Evolutionary conservation across 2,329 filamentous ascomycete genomes (phyloP), one percentile per base, ranked within the genome.

Genomic region (Xylaria sp.): DNA sequence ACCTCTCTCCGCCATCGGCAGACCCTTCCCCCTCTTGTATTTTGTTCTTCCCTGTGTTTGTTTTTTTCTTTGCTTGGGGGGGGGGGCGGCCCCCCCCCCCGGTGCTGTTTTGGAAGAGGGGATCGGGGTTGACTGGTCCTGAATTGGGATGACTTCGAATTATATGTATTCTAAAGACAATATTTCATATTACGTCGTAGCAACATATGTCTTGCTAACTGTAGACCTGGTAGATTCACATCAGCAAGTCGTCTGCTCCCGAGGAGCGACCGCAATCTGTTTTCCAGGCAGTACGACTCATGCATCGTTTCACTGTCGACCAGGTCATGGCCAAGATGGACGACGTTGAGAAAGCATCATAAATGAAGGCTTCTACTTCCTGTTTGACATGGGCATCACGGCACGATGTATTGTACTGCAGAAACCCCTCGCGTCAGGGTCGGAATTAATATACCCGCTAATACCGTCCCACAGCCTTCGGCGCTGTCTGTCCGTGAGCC

Each of bases 281-380:
- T 1, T 84, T 85, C 5, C 83, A 88, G 69, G 89, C 91, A 1
- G 80, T 87, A 65, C 94, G 93, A 78, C 82, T 94, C 57, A 94
- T 94, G 92, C 92, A 94, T 78, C 86, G 91, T 21, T 93, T 94
- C 79, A 90, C 87, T 0, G 81, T 86, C 29, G 86, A 89, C 4
- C 86, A 94, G 67, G 87, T 95, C 2, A 83, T 88, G 69, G 84
- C 83, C 21, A 87, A 90, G 77, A 93, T 94, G 91, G 88, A 93
- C 74, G 80, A 85, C 44, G 86, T 85, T 21, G 78, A 78, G 65
- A 78, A 76, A 67, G 50, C 68, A 53, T 75, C 27, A 48, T 72
- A 42, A 18, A 10, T 58, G 21, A 27, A 10, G 53, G n/a, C 29
- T 32, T 40, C 51, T 10, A 18, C 23, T 12, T 25, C 25, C 42